A percentile compares a stretch with the other conserved stretches of the same genome.
Evolutionary conservation across 345 rosid genomes (phyloP).

Genomic region (Melaleuca alternifolia): DNA sequence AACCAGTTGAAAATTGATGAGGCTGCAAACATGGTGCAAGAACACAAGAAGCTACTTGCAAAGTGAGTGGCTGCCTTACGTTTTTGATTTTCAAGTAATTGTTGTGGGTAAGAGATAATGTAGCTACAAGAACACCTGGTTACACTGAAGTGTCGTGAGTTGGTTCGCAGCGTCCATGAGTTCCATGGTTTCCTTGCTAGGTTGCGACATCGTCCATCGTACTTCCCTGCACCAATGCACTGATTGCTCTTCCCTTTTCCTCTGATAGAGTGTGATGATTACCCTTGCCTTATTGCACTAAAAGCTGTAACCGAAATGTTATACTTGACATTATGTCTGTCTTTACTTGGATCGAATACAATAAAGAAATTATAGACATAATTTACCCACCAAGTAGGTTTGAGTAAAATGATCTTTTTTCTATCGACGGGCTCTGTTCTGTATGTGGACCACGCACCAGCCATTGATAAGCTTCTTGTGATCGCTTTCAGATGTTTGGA

Average conservation of each 20-base stretch:
- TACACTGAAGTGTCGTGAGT: not conserved
- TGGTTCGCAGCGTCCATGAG: not conserved
- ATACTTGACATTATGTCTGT: not conserved
- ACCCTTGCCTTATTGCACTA: not conserved
- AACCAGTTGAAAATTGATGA: conserved; percentile 1
- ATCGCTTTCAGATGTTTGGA: conserved; percentile 49
- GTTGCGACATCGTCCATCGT: not conserved
- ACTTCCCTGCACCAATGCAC: not conserved
- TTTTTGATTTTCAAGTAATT: not conserved
- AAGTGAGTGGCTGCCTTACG: conserved; percentile 31
- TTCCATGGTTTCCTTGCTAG: not conserved
- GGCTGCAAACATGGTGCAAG: conserved; percentile 36
- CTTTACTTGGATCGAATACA: not conserved
- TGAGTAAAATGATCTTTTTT: not conserved
- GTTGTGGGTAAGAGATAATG: not conserved
- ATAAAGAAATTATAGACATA: not conserved
- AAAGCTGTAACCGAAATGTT: not conserved
- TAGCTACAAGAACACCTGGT: not conserved
- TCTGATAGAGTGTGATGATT: not conserved
- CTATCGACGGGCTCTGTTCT: not conserved
- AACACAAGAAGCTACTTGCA: conserved; percentile 53
- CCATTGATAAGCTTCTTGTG: not conserved
- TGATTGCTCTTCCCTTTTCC: not conserved
- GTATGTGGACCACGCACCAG: not conserved
- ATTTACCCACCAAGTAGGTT: not conserved